phyloP scores from a whole-genome alignment of 1,284 basidiomycete genomes.

The Leccinum huronense region DNA sequence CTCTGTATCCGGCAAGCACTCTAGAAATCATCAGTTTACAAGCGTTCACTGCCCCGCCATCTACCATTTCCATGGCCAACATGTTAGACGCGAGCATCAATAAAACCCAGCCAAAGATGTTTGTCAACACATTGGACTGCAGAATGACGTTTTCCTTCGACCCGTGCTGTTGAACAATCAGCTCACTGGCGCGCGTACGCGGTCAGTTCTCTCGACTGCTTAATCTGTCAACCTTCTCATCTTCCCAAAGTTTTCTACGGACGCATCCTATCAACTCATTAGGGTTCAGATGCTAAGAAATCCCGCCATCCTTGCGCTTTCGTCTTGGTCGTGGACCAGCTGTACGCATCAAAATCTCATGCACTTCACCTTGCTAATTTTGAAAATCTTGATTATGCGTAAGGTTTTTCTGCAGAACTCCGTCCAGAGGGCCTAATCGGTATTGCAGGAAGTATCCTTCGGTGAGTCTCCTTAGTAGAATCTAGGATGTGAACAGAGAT shows the following conservation, averaged over 20 bases:
- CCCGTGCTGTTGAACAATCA: slow-evolving; percentile 95
- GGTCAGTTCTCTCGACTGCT: slow-evolving; percentile 45
- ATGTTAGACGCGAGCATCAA: slow-evolving; percentile 98
- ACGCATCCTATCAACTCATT: slow-evolving; percentile 88
- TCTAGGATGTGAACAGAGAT: slow-evolving; percentile 35
- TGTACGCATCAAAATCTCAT: slow-evolving; percentile 95
- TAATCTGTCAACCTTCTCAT: slow-evolving; percentile 1
- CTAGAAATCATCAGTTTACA: slow-evolving; percentile 94
- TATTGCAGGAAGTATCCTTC: slow-evolving; percentile 87
- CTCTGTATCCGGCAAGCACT: slow-evolving; percentile 93
- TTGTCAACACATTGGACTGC: slow-evolving; percentile 94
- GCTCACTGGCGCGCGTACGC: slow-evolving; percentile 92
- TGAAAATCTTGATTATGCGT: slow-evolving; percentile 95
- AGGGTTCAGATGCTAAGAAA: slow-evolving; percentile 85
- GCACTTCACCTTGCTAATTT: slow-evolving; percentile 97
- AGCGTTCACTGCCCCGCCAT: slow-evolving; percentile 93
- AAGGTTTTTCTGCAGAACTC: slow-evolving; percentile 93
- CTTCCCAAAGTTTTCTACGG: slow-evolving; percentile 76
- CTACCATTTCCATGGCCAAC: slow-evolving; percentile 95
- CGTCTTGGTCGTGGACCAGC: slow-evolving; percentile 94
- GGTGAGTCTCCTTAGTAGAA: slow-evolving; percentile 51
- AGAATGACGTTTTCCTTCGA: slow-evolving; percentile 92
- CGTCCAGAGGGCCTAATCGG: slow-evolving; percentile 98
- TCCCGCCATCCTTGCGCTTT: slow-evolving; percentile 91
- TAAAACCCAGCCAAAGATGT: slow-evolving; percentile 92